phyloP scores from a whole-genome alignment of 108 stramenopile species.

The Fragilaria crotonensis region DNA sequence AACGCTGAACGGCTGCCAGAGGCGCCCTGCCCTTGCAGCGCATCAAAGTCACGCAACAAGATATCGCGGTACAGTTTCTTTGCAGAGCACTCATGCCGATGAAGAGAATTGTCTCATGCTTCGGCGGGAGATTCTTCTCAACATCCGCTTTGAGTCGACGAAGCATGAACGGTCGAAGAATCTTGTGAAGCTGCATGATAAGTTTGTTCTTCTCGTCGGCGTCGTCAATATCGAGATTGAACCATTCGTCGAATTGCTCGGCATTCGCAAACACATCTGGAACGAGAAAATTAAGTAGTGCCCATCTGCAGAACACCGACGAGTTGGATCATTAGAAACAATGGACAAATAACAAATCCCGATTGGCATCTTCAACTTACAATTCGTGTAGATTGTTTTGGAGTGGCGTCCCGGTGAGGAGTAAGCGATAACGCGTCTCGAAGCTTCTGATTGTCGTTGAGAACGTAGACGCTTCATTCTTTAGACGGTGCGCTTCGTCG shows the following conservation, averaged over 20 bases:
- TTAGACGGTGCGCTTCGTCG: constrained; percentile 86
- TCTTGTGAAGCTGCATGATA: constrained; percentile 95
- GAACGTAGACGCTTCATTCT: constrained; percentile 91
- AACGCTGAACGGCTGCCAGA: constrained; percentile 64
- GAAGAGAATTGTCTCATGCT: constrained; percentile 87
- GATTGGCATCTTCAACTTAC: neutral
- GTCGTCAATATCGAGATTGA: constrained; percentile 86
- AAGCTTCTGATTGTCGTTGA: constrained; percentile 81
- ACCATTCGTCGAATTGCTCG: constrained; percentile 95
- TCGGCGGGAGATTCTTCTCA: constrained; percentile 80
- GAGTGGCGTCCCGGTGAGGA: constrained; percentile 97
- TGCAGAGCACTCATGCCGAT: constrained; percentile 86
- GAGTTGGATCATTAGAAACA: neutral
- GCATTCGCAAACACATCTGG: constrained; percentile 85
- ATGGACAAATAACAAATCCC: too few species aligned
- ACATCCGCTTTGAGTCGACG: constrained; percentile 90
- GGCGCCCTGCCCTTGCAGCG: constrained; percentile 50
- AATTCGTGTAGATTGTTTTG: constrained; percentile 97
- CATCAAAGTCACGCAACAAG: constrained; percentile 80
- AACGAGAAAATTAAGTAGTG: constrained; percentile 54
- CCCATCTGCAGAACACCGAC: constrained; percentile 43
- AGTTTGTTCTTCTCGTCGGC: constrained; percentile 84
- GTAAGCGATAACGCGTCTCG: constrained; percentile 85
- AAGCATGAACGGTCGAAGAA: constrained; percentile 97
- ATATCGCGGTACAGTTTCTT: constrained; percentile 88